These are phyloP conservation scores for Solanum bulbocastanum DNA, from an alignment of 257 asterid genomes.

Conservation along the genomic window DNA sequence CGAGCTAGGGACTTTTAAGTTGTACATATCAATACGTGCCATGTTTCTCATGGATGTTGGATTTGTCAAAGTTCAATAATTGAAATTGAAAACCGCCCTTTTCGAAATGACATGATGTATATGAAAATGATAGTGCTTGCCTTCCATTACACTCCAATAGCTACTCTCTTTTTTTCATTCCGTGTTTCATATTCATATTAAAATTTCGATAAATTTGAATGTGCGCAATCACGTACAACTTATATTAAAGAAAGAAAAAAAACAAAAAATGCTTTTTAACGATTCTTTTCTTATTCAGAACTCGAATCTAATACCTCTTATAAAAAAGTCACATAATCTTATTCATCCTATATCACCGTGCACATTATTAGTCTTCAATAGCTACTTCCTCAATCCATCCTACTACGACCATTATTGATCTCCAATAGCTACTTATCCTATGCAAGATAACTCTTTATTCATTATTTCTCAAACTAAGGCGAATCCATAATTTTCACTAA, in stretches of 20 bases:
- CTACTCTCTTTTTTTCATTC: background rate
- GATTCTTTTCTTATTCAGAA: background rate
- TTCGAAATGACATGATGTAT: background rate
- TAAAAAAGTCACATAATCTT: background rate
- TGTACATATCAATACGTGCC: background rate
- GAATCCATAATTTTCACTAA: background rate
- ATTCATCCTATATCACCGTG: background rate
- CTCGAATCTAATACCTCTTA: background rate
- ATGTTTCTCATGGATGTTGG: background rate
- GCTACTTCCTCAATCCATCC: background rate
- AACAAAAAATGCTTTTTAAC: background rate
- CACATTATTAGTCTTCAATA: background rate
- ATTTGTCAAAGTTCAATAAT: background rate
- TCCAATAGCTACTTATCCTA: background rate
- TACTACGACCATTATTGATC: background rate
- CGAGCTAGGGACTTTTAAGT: background rate
- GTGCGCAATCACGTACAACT: fast-evolving
- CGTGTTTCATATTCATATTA: background rate
- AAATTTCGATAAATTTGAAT: background rate
- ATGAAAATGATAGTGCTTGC: background rate
- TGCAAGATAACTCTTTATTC: background rate
- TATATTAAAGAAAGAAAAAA: background rate
- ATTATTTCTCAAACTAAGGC: background rate
- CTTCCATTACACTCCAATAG: background rate
- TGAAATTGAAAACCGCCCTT: background rate